A percentile compares a stretch with the other conserved stretches of the same genome.
Evolutionary conservation across 495 filamentous ascomycete species (phyloP).

Genomic region (Tuber magnatum): DNA sequence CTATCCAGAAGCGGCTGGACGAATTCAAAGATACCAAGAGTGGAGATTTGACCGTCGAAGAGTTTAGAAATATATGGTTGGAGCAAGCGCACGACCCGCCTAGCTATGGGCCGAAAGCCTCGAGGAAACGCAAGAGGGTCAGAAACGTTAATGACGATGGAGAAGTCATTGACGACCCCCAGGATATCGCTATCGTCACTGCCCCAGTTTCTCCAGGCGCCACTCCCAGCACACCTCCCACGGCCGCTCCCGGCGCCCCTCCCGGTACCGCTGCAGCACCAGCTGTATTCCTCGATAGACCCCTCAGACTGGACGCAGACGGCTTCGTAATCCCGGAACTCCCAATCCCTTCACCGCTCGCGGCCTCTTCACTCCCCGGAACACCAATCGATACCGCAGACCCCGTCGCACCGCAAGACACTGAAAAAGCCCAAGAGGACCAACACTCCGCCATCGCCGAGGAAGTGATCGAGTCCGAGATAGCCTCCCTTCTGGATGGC

Average conservation of each 20-base stretch:
- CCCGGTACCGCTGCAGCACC: neutral
- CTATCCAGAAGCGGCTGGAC: constrained; percentile 76
- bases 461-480: constrained; percentile 36
- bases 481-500: constrained; percentile 27
- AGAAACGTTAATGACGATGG: constrained; percentile 43
- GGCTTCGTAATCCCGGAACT: constrained; percentile 52
- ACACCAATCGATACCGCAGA: constrained; percentile 5
- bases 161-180: constrained; percentile 38
- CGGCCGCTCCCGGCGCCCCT: constrained; percentile 2
- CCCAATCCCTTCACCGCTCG: constrained; percentile 33
- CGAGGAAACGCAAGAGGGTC: constrained; percentile 46
- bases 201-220: neutral
- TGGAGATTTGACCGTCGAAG: constrained; percentile 70
- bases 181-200: neutral
- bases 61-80: constrained; percentile 66
- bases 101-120: constrained; percentile 59
- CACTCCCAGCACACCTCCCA: neutral
- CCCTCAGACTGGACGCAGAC: constrained; percentile 46
- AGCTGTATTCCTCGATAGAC: neutral
- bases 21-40: constrained; percentile 81
- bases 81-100: constrained; percentile 70
- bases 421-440: constrained; percentile 32
- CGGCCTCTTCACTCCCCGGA: constrained; percentile 2
- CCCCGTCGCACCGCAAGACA: constrained; percentile 8
- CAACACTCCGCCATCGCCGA: constrained; percentile 34